phyloP scores from a whole-genome alignment of 495 filamentous ascomycete genomes.

The Ascobolus immersus region DNA sequence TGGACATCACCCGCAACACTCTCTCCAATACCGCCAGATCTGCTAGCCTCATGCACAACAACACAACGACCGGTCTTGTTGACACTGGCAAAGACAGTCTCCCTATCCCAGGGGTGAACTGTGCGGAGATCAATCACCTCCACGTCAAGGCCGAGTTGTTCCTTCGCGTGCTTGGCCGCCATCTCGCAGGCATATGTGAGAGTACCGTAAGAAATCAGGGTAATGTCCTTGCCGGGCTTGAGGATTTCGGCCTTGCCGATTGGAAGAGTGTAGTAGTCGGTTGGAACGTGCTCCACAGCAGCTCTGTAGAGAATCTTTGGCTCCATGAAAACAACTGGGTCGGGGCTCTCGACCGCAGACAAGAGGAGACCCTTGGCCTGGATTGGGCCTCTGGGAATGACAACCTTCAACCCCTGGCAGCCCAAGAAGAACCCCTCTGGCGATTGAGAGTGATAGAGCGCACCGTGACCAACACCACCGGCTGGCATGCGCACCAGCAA shows the following conservation, averaged over 20 bases:
- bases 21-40: constrained; percentile 81
- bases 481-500: constrained; percentile 85
- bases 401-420: constrained; percentile 66
- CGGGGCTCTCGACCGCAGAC: constrained; percentile 52
- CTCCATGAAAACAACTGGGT: constrained; percentile 91
- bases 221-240: constrained; percentile 61
- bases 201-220: constrained; percentile 74
- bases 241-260: constrained; percentile 73
- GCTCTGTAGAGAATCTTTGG: constrained; percentile 89
- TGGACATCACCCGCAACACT: constrained; percentile 85
- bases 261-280: constrained; percentile 54
- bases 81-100: constrained; percentile 60
- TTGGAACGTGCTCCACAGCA: constrained; percentile 82
- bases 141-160: constrained; percentile 48
- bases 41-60: constrained; percentile 87
- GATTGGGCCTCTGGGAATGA: constrained; percentile 68
- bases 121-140: constrained; percentile 86
- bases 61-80: constrained; percentile 72
- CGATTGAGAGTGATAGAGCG: constrained; percentile 81
- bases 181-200: constrained; percentile 68
- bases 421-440: constrained; percentile 85
- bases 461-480: constrained; percentile 87
- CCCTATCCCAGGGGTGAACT: constrained; percentile 84
- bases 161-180: constrained; percentile 58
- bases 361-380: constrained; percentile 85